phyloP scores from a whole-genome alignment of 163 green algal genomes.

The Scenedesmus sp. region DNA sequence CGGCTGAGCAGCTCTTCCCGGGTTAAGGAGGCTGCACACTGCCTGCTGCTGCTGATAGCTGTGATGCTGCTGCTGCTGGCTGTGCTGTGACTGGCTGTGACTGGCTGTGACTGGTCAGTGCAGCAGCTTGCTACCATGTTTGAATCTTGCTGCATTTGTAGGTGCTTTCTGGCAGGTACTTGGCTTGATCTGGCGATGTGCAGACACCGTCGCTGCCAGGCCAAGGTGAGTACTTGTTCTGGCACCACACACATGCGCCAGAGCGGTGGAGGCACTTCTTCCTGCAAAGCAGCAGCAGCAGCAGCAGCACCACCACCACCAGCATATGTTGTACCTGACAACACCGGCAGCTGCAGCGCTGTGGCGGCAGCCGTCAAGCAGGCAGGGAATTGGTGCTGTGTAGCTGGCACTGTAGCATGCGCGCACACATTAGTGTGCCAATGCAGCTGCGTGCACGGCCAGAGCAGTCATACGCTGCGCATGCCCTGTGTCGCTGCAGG shows the following conservation, averaged over 20 bases:
- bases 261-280: conserved; percentile 5
- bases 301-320: background rate
- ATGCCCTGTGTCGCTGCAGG: too few relatives aligned
- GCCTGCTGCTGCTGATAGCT: background rate
- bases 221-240: conserved; percentile 23
- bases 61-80: conserved; percentile 11
- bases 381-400: too few relatives aligned
- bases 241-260: conserved; percentile 1
- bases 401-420: too few relatives aligned
- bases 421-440: too few relatives aligned
- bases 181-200: background rate
- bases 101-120: background rate
- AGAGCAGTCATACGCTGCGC: too few relatives aligned
- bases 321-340: too few relatives aligned
- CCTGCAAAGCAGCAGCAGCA: background rate
- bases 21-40: background rate
- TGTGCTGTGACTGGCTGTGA: background rate
- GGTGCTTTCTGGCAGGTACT: conserved; percentile 2
- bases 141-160: conserved; percentile 12
- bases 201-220: conserved; percentile 40
- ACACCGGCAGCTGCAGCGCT: too few relatives aligned
- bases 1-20: background rate
- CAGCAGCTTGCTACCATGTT: background rate
- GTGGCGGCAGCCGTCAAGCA: too few relatives aligned
- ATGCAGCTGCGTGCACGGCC: too few relatives aligned